Conservation (phyloP, 352 stramenopile genomes). For the Globisporangium paroecandrum region DNA sequence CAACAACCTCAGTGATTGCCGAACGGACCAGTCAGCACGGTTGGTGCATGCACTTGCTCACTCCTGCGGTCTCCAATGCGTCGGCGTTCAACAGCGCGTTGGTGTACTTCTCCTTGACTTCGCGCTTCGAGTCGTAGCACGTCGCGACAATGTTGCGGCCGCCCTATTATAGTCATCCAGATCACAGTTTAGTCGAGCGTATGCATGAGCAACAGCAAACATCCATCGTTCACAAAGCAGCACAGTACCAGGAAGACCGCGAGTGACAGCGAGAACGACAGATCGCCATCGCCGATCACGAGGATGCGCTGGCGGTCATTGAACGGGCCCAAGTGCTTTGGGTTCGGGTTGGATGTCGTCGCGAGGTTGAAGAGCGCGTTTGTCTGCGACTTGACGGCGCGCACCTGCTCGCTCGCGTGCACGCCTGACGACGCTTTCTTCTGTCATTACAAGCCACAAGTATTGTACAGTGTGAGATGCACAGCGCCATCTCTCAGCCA, state of each 20-base stretch:
- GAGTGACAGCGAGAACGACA: constrained; percentile 78
- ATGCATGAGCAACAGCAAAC: not conserved
- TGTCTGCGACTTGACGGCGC: constrained; percentile 53
- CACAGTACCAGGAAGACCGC: constrained; percentile 59
- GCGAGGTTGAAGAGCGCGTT: constrained; percentile 69
- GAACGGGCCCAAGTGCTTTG: constrained; percentile 73
- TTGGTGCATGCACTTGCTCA: constrained; percentile 19
- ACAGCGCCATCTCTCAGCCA: not conserved
- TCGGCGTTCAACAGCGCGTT: constrained; percentile 66
- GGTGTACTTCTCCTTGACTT: constrained; percentile 73
- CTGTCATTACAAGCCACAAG: not conserved
- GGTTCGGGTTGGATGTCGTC: constrained; percentile 78
- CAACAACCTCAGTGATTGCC: not conserved
- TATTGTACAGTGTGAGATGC: not conserved
- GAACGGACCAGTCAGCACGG: not conserved
- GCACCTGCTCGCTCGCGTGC: constrained; percentile 21
- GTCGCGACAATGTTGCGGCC: constrained; percentile 65
- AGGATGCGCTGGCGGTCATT: constrained; percentile 73
- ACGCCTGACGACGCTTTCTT: constrained; percentile 24
- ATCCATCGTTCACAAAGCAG: not conserved
- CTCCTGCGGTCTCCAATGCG: constrained; percentile 64
- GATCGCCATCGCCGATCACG: constrained; percentile 82
- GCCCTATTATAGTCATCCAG: constrained; percentile 28
- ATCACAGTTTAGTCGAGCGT: not conserved
- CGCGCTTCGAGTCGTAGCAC: constrained; percentile 68